Conservation (phyloP, 805 yeast species). For the Wickerhamiella domercqiae region DNA sequence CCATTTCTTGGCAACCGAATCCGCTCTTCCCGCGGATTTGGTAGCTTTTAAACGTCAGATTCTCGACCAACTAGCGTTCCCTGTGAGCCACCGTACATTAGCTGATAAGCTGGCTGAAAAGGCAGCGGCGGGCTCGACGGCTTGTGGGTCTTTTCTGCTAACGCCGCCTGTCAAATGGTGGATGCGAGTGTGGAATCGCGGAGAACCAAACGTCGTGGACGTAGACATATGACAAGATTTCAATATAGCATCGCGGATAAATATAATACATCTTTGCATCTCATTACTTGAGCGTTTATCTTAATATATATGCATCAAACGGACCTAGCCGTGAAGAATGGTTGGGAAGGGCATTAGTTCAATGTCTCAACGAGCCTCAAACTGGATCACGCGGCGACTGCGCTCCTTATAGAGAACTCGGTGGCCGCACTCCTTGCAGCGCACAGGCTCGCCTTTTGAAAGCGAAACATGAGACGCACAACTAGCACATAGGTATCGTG, state of each 20-base stretch:
- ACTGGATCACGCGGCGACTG: conserved; percentile 87
- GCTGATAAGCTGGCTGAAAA: conserved; percentile 1
- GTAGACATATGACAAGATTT: background rate
- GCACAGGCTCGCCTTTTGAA: conserved; percentile 86
- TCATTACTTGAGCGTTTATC: background rate
- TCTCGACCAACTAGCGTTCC: conserved; percentile 10
- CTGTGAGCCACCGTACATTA: conserved; percentile 7
- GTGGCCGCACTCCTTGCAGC: conserved; percentile 98
- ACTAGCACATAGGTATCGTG: conserved; percentile 88
- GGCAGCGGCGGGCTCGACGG: background rate
- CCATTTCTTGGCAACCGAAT: conserved; percentile 7
- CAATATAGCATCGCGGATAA: too few species aligned
- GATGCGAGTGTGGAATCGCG: conserved; percentile 1
- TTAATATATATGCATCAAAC: background rate
- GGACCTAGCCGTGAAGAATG: too few species aligned
- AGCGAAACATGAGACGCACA: conserved; percentile 82
- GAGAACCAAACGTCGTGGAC: conserved; percentile 1
- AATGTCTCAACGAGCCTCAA: conserved; percentile 55
- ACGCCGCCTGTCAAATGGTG: conserved; percentile 1
- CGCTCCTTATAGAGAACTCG: conserved; percentile 94
- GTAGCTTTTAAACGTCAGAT: conserved; percentile 5
- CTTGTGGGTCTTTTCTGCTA: background rate
- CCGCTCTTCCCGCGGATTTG: conserved; percentile 6
- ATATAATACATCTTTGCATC: too few species aligned
- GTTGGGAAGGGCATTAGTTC: too few species aligned